Evolutionary conservation across 106 monocot genomes (phyloP).

Genomic region (Dioscorea alata): DNA sequence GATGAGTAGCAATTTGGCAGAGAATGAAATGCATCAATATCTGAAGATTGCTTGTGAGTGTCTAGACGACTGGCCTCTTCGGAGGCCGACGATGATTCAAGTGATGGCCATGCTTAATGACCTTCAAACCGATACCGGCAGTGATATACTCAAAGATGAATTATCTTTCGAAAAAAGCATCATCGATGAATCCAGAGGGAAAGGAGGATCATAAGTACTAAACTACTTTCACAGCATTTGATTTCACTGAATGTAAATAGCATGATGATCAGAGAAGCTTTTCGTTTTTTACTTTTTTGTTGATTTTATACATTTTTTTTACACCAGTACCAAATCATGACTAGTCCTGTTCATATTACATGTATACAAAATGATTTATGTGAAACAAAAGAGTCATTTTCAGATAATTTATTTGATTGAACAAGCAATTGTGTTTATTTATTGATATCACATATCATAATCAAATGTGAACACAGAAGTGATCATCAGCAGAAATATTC

Average conservation of each 20-base stretch:
- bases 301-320: no score
- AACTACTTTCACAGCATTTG: no score
- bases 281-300: no score
- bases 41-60: conserved; percentile 68
- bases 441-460: no score
- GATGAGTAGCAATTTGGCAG: conserved; percentile 8
- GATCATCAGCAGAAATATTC: no score
- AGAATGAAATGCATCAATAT: conserved; percentile 43
- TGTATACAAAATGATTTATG: no score
- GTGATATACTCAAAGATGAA: conserved; percentile 48
- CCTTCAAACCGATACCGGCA: conserved; percentile 48
- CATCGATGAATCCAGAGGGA: conserved; percentile 53
- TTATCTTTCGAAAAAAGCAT: conserved; percentile 22
- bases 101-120: conserved; percentile 79
- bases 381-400: no score
- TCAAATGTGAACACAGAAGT: no score
- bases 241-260: conserved; percentile 7
- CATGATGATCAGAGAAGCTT: neutral
- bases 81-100: conserved; percentile 78
- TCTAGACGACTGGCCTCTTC: conserved; percentile 58
- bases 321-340: no score
- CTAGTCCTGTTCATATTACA: no score
- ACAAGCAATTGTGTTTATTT: no score
- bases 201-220: neutral
- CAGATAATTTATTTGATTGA: no score